Base-by-base conservation (phyloP, 805 yeast species). In the Schwanniomyces occidentalis region DNA sequence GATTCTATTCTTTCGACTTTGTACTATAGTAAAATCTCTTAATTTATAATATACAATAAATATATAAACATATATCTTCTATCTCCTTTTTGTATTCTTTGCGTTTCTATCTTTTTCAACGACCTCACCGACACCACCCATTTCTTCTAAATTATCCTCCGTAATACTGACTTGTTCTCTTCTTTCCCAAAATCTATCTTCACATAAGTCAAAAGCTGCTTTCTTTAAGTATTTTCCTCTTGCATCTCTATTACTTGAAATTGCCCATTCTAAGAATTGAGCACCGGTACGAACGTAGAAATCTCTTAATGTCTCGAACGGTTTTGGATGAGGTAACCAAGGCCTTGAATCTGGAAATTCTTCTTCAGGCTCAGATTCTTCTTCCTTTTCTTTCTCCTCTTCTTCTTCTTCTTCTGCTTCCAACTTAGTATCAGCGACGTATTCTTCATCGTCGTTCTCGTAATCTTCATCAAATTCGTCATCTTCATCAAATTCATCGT, bases 181-280 rank as follows among this genome's bases (percentile, higher is more conserved):
- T 67, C 98, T 84, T 58, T 91, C 98, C 98, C 98, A 91, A 93
- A 95, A 91, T 65, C 99, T 78, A 46, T 84, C 91, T 61, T 90
- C 95, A 58, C 93, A 84, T 41, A 91, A 63, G 43, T 89, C 96
- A 55, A 91, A 91, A 0, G 97, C 83, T 27, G 86, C 84, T 36
- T 83, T 82, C 65, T 91, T 90, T 59, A 91, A 73, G 52, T 85
- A 82, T 58, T 91, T 91, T 35, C 96, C 98, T 51, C 95, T 78
- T 9, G 88, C 82, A 38, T 85, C 90, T 48, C 85, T 75, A 49
- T 88, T 85, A 54, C 82, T 85, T 4, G 93, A 82, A 45, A 89
- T 85, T 1, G 95, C 87, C 97, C 98, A 91, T 56, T 88, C 88
- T 49, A 91, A 72, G 62, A 91, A 91, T 17, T 79, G 77, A 4